These are phyloP conservation scores for Solanum pinnatisectum DNA, from an alignment of 257 asterid species.

Conservation along the genomic window DNA sequence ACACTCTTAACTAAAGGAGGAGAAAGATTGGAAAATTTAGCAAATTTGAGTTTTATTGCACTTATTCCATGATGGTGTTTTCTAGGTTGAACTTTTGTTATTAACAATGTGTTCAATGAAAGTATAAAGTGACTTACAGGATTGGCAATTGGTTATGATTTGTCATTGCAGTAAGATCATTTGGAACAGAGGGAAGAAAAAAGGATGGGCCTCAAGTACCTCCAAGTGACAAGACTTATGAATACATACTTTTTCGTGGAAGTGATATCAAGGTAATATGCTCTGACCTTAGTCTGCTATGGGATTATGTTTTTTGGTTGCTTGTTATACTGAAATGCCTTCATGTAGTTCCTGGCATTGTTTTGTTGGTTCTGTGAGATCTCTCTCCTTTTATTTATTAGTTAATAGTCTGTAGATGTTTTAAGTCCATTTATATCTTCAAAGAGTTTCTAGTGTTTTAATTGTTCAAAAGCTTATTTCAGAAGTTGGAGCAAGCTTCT, in stretches of 20 bases:
- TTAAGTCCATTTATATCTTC: not conserved
- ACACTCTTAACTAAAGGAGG: not conserved
- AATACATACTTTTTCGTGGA: constrained; percentile 87
- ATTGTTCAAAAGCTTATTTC: not conserved
- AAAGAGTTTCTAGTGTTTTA: not conserved
- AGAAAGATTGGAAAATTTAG: not conserved
- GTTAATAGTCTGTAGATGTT: not conserved
- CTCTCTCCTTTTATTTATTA: not conserved
- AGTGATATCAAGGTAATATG: constrained; percentile 77
- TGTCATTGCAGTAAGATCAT: constrained; percentile 68
- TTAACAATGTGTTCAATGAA: not conserved
- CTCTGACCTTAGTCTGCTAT: not conserved
- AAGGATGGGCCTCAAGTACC: constrained; percentile 91
- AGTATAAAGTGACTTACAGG: not conserved
- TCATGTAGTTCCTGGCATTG: not conserved
- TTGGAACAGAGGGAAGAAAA: constrained; percentile 94
- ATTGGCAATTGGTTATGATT: not conserved
- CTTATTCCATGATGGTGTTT: not conserved
- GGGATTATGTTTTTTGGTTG: not conserved
- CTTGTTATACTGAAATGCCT: not conserved
- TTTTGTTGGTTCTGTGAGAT: not conserved
- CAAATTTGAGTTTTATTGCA: not conserved
- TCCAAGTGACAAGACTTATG: constrained; percentile 81
- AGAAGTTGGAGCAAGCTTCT: not conserved
- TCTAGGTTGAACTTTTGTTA: not conserved